Evolutionary conservation across 495 filamentous ascomycete species (phyloP).

Genomic region (Aspergillus kassunensis): DNA sequence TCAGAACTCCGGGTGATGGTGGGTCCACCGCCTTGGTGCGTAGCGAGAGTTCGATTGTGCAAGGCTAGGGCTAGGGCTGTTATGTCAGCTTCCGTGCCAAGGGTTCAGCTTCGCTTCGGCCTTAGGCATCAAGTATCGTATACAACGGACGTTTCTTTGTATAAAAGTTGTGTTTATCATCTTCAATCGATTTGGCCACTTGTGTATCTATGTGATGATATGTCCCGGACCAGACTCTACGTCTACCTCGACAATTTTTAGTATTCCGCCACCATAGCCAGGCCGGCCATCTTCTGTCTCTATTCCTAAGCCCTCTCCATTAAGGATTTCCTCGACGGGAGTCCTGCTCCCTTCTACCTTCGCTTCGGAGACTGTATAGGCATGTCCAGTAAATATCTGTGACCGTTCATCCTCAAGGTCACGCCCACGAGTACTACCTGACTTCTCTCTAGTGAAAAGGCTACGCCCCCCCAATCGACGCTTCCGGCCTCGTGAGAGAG

Average conservation of each 20-base stretch:
- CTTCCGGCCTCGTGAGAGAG: background rate
- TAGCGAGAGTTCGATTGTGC: constrained; percentile 15
- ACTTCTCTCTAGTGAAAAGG: background rate
- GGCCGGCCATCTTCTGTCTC: constrained; percentile 1
- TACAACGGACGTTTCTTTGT: too few species aligned
- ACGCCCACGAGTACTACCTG: background rate
- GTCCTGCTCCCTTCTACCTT: background rate
- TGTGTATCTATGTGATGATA: background rate
- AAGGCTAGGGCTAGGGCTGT: constrained; percentile 22
- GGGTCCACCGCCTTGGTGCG: constrained; percentile 23
- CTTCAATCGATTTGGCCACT: too few species aligned
- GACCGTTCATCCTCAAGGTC: constrained; percentile 1
- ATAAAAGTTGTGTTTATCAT: too few species aligned
- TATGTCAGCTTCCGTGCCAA: background rate
- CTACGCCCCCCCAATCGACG: background rate
- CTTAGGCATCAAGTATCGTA: constrained; percentile 9
- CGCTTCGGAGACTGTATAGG: constrained; percentile 13
- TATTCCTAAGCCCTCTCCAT: background rate
- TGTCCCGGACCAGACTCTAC: constrained; percentile 18
- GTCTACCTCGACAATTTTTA: constrained; percentile 27
- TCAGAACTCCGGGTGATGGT: constrained; percentile 13
- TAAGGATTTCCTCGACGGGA: background rate
- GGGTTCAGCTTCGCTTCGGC: background rate
- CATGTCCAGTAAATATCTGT: constrained; percentile 9
- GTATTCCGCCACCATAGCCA: constrained; percentile 14